phyloP scores from a whole-genome alignment of 1,284 basidiomycete genomes.

The Cutaneotrichosporon cutaneum region DNA sequence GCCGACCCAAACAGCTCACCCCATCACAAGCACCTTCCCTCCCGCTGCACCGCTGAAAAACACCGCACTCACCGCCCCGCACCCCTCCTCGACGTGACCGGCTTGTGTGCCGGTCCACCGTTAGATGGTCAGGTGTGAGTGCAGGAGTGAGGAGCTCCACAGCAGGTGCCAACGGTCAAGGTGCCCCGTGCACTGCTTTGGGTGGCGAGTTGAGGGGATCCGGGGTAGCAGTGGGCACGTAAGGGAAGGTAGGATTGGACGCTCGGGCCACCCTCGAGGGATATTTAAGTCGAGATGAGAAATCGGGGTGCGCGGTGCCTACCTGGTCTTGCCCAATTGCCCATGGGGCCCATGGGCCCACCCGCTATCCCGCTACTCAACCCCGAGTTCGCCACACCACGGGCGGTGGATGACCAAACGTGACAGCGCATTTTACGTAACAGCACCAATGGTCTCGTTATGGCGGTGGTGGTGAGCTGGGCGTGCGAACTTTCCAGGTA shows the following conservation, averaged over 20 bases:
- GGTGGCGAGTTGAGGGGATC: background rate
- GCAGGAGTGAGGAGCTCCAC: background rate
- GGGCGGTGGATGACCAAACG: too few species aligned
- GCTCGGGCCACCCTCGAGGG: background rate
- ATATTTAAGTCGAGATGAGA: too few species aligned
- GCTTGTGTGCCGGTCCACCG: background rate
- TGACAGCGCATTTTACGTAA: too few species aligned
- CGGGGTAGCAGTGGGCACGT: background rate
- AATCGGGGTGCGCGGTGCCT: too few species aligned
- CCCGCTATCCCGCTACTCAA: too few species aligned
- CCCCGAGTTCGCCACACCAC: too few species aligned
- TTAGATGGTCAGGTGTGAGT: background rate
- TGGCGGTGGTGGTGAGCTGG: too few species aligned
- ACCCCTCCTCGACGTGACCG: background rate
- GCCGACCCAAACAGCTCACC: too few species aligned
- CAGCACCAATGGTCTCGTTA: too few species aligned
- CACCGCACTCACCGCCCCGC: background rate
- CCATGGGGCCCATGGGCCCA: too few species aligned
- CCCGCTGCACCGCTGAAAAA: background rate
- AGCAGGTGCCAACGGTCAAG: background rate
- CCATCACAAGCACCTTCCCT: too few species aligned
- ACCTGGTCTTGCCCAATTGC: slow-evolving; percentile 3
- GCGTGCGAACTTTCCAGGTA: too few species aligned
- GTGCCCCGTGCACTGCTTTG: background rate
- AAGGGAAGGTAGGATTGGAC: background rate